Evolutionary conservation across 495 filamentous ascomycete species (phyloP).

Genomic region (Penicillium diatomitis): DNA sequence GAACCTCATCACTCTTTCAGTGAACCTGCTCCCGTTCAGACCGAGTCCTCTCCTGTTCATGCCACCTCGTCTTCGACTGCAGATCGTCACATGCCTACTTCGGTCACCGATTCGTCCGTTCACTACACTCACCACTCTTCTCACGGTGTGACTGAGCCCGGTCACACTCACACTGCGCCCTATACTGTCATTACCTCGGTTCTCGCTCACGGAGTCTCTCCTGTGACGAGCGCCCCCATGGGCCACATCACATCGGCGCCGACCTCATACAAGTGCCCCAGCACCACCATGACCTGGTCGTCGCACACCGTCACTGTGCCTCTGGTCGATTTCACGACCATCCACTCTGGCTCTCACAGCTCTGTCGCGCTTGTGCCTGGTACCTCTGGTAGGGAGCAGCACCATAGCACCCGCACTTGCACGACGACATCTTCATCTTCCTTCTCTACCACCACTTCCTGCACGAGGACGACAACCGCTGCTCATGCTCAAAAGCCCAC

Average conservation of each 20-base stretch:
- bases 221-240: constrained; percentile 10
- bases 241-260: constrained; percentile 13
- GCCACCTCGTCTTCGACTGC: too few relatives aligned
- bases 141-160: too few relatives aligned
- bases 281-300: constrained; percentile 52
- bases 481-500: not conserved
- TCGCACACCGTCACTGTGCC: constrained; percentile 61
- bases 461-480: not conserved
- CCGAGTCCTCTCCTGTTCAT: too few relatives aligned
- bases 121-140: too few relatives aligned
- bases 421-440: not conserved
- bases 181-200: constrained; percentile 33
- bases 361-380: constrained; percentile 12
- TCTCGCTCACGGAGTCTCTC: not conserved
- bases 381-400: not conserved
- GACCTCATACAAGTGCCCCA: constrained; percentile 26
- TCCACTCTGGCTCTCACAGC: constrained; percentile 23
- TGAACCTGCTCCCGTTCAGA: too few relatives aligned
- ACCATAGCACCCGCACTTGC: not conserved
- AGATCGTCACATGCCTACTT: too few relatives aligned
- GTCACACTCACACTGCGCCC: too few relatives aligned
- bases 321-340: constrained; percentile 60
- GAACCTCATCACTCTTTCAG: not conserved
- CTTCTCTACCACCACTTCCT: not conserved
- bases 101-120: too few relatives aligned